phyloP scores from a whole-genome alignment of 768 basidiomycete genomes.

The Boletales sp. region DNA sequence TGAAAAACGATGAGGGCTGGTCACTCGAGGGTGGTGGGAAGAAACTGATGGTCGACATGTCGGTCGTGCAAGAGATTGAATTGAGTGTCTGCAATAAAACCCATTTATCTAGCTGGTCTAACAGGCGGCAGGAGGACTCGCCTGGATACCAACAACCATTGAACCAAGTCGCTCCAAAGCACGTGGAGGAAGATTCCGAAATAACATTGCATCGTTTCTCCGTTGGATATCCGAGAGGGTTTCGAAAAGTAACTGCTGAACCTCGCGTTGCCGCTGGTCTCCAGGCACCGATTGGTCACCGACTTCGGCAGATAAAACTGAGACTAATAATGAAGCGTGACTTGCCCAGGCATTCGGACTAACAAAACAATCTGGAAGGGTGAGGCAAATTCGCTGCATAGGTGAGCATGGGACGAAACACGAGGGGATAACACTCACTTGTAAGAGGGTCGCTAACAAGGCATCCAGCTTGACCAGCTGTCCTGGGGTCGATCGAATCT shows the following conservation, averaged over 20 bases:
- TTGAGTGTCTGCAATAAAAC: slow-evolving; percentile 60
- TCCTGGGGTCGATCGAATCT: slow-evolving; percentile 59
- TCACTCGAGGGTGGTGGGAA: slow-evolving; percentile 45
- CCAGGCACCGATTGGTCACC: slow-evolving; percentile 19
- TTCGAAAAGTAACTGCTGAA: slow-evolving; percentile 49
- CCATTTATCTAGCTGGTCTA: neutral
- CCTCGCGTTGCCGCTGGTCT: slow-evolving; percentile 36
- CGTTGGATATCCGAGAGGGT: slow-evolving; percentile 67
- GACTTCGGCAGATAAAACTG: slow-evolving; percentile 42
- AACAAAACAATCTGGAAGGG: slow-evolving; percentile 70
- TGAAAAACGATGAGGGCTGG: slow-evolving; percentile 42
- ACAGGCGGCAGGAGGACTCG: slow-evolving; percentile 10
- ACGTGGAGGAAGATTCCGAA: slow-evolving; percentile 61
- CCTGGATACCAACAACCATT: slow-evolving; percentile 55
- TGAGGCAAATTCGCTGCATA: slow-evolving; percentile 61
- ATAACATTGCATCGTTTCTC: slow-evolving; percentile 80
- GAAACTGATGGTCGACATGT: slow-evolving; percentile 54
- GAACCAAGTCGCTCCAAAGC: slow-evolving; percentile 57
- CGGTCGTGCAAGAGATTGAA: slow-evolving; percentile 64
- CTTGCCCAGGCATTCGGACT: slow-evolving; percentile 65
- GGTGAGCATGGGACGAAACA: slow-evolving; percentile 1
- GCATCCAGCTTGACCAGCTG: slow-evolving; percentile 52
- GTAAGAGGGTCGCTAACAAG: slow-evolving; percentile 54
- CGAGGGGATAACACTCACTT: slow-evolving; percentile 40
- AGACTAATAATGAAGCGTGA: slow-evolving; percentile 39